Percentiles rank a stretch among this genome's conserved stretches.
Conservation (phyloP, 768 basidiomycete species). For the Macrolepiota albuminosa region DNA sequence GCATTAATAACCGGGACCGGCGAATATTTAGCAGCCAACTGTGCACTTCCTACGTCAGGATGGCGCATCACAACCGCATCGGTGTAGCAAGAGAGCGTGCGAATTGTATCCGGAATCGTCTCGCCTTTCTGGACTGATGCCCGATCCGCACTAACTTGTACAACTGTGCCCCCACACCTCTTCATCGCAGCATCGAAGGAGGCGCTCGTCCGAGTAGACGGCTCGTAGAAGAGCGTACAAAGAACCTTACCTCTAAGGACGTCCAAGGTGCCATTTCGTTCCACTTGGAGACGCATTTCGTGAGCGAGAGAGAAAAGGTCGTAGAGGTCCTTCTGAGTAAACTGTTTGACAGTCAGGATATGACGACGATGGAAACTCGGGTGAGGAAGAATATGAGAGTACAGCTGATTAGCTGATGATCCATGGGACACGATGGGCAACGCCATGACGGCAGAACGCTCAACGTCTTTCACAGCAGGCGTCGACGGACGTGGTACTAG, state of each 20-base stretch:
- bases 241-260: constrained; percentile 89
- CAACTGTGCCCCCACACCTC: constrained; percentile 92
- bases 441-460: constrained; percentile 23
- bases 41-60: constrained; percentile 91
- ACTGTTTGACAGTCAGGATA: constrained; percentile 93
- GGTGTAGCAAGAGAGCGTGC: constrained; percentile 91
- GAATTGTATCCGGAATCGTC: constrained; percentile 85
- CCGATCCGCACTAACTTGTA: constrained; percentile 72
- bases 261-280: constrained; percentile 84
- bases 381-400: constrained; percentile 55
- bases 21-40: constrained; percentile 92
- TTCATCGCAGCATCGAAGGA: constrained; percentile 99
- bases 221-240: constrained; percentile 93
- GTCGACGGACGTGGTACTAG: constrained; percentile 13
- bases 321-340: constrained; percentile 83
- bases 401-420: constrained; percentile 30
- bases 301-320: constrained; percentile 92
- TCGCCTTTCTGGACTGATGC: constrained; percentile 95
- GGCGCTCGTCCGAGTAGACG: constrained; percentile 90
- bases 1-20: constrained; percentile 96
- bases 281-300: constrained; percentile 96
- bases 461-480: constrained; percentile 27
- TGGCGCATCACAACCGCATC: constrained; percentile 95
- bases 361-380: constrained; percentile 91
- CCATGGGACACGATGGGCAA: constrained; percentile 26